Base-by-base conservation (phyloP, 768 basidiomycete genomes). In the Ramaria rubella region DNA sequence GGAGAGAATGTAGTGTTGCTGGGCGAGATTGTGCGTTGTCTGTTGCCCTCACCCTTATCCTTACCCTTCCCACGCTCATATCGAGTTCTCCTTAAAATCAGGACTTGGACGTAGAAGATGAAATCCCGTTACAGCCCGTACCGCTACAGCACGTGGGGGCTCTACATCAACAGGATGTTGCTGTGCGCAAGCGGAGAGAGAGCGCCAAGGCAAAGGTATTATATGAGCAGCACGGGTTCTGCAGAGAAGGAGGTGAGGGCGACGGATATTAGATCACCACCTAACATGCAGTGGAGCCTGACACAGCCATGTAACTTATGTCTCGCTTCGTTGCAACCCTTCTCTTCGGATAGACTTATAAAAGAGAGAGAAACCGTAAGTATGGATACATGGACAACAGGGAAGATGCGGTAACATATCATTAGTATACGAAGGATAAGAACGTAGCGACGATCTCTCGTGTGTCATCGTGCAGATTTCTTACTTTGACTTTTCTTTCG, bases 1-100 rank as follows among this genome's bases (percentile, higher is more conserved):
- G 96, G 96, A 49, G 96, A 99, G 77, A 99, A 99, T 69, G 96
- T 99, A 15, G 96, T 98, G 31, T 73, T 97, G 59, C 75, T 98
- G 21, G 96, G 96, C 34, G 96, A 99, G 79, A 90, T 99, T 60
- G 96, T 95, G 64, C 68, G 91, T 81, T 33, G 60, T 23, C 23
- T 5, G 34, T 36, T 36, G 34, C 40, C 40, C 8, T 21, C 8
- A 2, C n/a, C n/a, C n/a, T n/a, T n/a, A n/a, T n/a, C 46, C 30
- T 45, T 29, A 14, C 49, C 26, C 29, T 44, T 24, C 21, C 15
- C 29, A 30, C 34, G 23, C 40, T 31, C 33, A 23, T 26, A 21
- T 14, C 29, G 38, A 30, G 3, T 12, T 17, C 14, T 36, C 59
- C 43, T 36, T 36, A n/a, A n/a, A 29, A 23, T 15, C 67, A 96